Evolutionary conservation across 2,329 filamentous ascomycete genomes (phyloP).

Genomic region (Alternaria brassicicola): DNA sequence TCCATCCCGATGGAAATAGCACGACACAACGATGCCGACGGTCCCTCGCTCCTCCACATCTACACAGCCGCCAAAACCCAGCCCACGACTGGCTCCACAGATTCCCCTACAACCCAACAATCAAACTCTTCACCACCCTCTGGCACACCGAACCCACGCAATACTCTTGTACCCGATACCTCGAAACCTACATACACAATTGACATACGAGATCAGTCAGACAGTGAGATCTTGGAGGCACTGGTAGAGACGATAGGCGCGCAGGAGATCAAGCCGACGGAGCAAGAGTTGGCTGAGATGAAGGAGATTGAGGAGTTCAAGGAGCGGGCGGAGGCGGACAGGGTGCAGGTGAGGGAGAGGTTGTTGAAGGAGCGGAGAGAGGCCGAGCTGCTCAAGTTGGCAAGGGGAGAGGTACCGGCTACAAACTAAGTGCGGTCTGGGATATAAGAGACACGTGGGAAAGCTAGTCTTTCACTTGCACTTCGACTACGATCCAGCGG

Average conservation of each 20-base stretch:
- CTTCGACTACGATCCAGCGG: not conserved
- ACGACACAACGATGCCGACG: constrained; percentile 60
- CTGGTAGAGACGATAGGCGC: constrained; percentile 69
- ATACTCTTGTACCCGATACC: constrained; percentile 38
- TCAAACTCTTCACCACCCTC: constrained; percentile 21
- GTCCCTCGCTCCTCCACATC: constrained; percentile 40
- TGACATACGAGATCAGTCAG: constrained; percentile 66
- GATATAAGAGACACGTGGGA: not conserved
- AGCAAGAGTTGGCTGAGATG: constrained; percentile 66
- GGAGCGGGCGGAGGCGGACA: constrained; percentile 61
- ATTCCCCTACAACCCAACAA: constrained; percentile 25
- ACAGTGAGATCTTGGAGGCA: constrained; percentile 66
- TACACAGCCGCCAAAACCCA: constrained; percentile 38
- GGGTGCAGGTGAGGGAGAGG: constrained; percentile 59
- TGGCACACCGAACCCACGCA: constrained; percentile 26
- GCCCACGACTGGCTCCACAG: constrained; percentile 16
- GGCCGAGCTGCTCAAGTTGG: constrained; percentile 63
- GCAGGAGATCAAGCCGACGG: constrained; percentile 60
- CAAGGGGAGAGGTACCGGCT: constrained; percentile 49
- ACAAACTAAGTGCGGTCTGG: constrained; percentile 1
- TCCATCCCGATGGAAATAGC: constrained; percentile 80
- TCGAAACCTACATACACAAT: constrained; percentile 52
- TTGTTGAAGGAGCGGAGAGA: constrained; percentile 66
- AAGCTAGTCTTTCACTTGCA: not conserved
- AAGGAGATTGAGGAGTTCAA: constrained; percentile 62